Evolutionary conservation across 1,284 basidiomycete species (phyloP), one percentile per base, ranked within the genome.

Genomic region (Trichosporon ovoides): DNA sequence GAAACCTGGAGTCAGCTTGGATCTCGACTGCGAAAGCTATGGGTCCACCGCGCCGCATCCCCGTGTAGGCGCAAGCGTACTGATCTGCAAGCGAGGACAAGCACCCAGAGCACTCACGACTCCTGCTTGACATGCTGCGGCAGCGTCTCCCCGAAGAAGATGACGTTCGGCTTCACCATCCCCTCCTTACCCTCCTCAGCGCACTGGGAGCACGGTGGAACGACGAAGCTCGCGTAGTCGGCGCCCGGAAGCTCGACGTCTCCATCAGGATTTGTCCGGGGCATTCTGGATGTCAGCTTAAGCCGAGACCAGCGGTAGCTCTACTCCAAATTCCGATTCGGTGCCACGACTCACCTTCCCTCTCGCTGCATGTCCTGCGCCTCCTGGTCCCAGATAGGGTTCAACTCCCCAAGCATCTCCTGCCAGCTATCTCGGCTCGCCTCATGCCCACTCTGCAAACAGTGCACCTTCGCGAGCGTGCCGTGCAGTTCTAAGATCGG

Each of bases 201-300:
- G 72, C 91, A 93, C 19, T 74, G 73, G 12, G 82, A 82, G 67
- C 91, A 94, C 33, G 84, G 79, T 0, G 91, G 91, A 0, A 94
- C 83, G n/a, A 84, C 78, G 69, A 92, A 92, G 54, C 85, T 83
- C 52, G 82, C 81, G 68, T 90, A 92, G 13, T 84, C 82, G 3
- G 87, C 83, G 3, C 87, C 87, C 58, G 87, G 85, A 14, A 93
- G 76, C n/a, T 85, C 89, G 62, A 92, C 91, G 78, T 94, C 92
- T 69, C 92, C 92, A 68, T 94, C 93, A 6, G 92, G 92, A 70
- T 95, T 95, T 14, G 89, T 92, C 57, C 88, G 82, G 1, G 84
- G 87, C 59, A 83, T 81, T 19, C 67, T 70, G n/a, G 78, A 1
- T 9, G 20, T 58, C 38, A 55, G 51, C 49, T 49, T 2, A 3